Evolutionary conservation across 768 basidiomycete genomes (phyloP), one percentile per base, ranked within the genome.

Genomic region (Pleurotus giganteus): DNA sequence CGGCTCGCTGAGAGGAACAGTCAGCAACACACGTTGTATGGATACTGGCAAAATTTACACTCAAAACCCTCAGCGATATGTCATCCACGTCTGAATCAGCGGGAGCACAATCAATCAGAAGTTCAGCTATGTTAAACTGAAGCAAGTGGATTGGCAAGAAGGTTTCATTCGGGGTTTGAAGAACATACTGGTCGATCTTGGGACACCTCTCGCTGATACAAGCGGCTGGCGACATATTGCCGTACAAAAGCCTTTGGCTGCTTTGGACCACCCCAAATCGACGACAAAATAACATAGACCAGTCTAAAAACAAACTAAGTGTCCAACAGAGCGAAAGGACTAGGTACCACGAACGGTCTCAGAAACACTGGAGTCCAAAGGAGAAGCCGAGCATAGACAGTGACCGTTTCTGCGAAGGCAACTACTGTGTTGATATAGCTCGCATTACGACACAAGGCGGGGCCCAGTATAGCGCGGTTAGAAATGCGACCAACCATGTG

Each of bases 11-110:
- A n/a, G n/a, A n/a, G n/a, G n/a, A n/a, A n/a, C n/a, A n/a, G n/a
- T n/a, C n/a, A n/a, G n/a, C n/a, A n/a, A 58, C 68, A 43, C 54
- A 72, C 72, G 72, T 70, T 27, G 71, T 75, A 57, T 72, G 70
- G 43, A 73, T 71, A 59, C 71, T 74, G 21, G 67, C 71, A 63
- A 73, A 73, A 54, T 74, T 72, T n/a, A 75, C 61, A 56, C 71
- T 71, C 60, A 74, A 52, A 19, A 72, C 51, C 31, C 71, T 65
- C 61, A 69, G 65, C 37, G 70, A 71, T 24, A 74, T 57, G 2
- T 69, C 68, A 31, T 45, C 34, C 9, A 31, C 21, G 47, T 69
- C 56, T 12, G 69, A 70, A 24, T 69, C 54, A 7, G 69, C 67
- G 23, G n/a, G n/a, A n/a, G 69, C 64, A 45, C 53, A 65, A 43